phyloP scores from a whole-genome alignment of 345 rosid genomes.

The Geranium rotundifolium region DNA sequence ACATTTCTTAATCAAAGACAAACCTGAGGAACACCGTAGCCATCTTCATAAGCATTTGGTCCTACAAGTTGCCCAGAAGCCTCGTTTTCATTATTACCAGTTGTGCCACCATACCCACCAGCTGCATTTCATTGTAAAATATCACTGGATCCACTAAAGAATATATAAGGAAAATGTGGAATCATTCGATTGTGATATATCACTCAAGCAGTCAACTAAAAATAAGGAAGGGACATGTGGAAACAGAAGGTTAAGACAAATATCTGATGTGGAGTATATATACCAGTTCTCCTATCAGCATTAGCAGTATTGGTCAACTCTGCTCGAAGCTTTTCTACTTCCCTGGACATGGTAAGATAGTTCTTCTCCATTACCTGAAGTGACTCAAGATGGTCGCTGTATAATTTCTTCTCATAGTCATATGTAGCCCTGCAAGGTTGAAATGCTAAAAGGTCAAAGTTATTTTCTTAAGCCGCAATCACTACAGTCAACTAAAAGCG shows the following conservation, averaged over 20 bases:
- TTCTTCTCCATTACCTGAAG: slow-evolving; percentile 90
- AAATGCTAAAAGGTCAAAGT: slow-evolving; percentile 4
- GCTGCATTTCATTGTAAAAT: slow-evolving; percentile 25
- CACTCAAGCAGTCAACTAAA: slow-evolving; percentile 3
- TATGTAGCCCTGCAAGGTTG: slow-evolving; percentile 58
- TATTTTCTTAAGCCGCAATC: background rate
- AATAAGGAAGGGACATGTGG: background rate
- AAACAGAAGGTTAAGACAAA: slow-evolving; percentile 5
- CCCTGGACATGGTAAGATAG: slow-evolving; percentile 74
- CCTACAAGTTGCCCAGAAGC: slow-evolving; percentile 38
- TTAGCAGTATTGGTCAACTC: slow-evolving; percentile 49
- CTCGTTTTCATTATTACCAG: slow-evolving; percentile 40
- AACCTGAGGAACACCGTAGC: slow-evolving; percentile 55
- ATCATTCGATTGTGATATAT: slow-evolving; percentile 10
- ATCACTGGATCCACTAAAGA: slow-evolving; percentile 2
- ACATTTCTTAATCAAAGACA: slow-evolving; percentile 3
- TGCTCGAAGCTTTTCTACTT: slow-evolving; percentile 87
- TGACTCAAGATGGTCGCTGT: slow-evolving; percentile 82
- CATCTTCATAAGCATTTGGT: slow-evolving; percentile 40
- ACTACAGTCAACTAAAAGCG: background rate
- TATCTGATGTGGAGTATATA: slow-evolving; percentile 1
- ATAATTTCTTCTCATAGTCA: slow-evolving; percentile 79
- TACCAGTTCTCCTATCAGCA: slow-evolving; percentile 56
- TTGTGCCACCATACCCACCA: slow-evolving; percentile 44
- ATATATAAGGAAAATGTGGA: background rate